These are phyloP conservation scores for Panicum virgatum DNA, from an alignment of 202 grass and related monocot species.

Conservation along the genomic window DNA sequence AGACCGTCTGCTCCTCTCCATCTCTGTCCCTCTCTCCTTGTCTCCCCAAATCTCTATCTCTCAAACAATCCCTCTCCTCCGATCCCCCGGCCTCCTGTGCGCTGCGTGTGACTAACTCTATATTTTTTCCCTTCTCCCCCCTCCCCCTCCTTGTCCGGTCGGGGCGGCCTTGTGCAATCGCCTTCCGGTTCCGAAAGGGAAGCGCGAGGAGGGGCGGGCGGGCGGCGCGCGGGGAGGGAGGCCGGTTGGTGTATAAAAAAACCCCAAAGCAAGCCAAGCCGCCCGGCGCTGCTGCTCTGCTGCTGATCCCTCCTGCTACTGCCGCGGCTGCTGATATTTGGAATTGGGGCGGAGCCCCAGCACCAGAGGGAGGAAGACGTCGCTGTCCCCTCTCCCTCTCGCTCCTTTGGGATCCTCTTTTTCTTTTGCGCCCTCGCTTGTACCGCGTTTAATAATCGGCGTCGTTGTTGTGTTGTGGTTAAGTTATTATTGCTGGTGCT, in stretches of 20 bases:
- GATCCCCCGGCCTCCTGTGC: neutral
- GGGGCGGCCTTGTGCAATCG: constrained; percentile 75
- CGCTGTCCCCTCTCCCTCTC: constrained; percentile 51
- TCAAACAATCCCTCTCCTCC: constrained; percentile 34
- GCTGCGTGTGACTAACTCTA: constrained; percentile 51
- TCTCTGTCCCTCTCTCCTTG: constrained; percentile 63
- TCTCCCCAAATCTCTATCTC: constrained; percentile 53
- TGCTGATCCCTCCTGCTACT: constrained; percentile 45
- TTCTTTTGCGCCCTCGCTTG: constrained; percentile 34
- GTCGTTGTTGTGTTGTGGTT: constrained; percentile 57
- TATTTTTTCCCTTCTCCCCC: constrained; percentile 49
- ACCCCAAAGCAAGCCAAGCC: no score
- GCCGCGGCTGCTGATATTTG: constrained; percentile 47
- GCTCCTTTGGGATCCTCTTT: constrained; percentile 38
- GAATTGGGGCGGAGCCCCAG: constrained; percentile 54
- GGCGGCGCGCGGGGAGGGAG: constrained; percentile 4
- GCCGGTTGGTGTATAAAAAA: constrained; percentile 37
- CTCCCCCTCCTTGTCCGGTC: constrained; percentile 46
- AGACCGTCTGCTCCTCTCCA: constrained; percentile 39
- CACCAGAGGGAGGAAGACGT: constrained; percentile 54
- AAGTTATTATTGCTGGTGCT: constrained; percentile 58
- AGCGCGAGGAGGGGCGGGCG: no score
- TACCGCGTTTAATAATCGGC: constrained; percentile 49
- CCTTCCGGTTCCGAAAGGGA: constrained; percentile 95
- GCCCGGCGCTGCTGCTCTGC: neutral